Percentiles rank a stretch among this genome's conserved stretches.
Conservation (phyloP, 2,329 filamentous ascomycete genomes). For the Aspergillus latus region DNA sequence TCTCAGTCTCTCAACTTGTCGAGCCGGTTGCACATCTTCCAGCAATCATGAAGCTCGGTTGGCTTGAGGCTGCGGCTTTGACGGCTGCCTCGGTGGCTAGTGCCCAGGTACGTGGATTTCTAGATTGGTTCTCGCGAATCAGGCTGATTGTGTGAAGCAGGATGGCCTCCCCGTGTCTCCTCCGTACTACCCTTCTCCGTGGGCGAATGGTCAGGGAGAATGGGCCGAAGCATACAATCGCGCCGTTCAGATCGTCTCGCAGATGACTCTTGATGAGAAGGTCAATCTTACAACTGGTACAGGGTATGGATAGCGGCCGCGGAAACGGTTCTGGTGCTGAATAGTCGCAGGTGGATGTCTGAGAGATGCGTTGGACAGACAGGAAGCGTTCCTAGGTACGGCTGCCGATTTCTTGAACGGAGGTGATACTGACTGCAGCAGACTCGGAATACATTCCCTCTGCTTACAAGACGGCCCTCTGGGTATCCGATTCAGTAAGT, state of each 20-base stretch:
- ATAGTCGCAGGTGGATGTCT: conserved; percentile 57
- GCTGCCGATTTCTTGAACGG: background rate
- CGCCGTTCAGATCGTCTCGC: conserved; percentile 75
- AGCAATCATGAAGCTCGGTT: conserved; percentile 37
- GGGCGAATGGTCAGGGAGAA: conserved; percentile 70
- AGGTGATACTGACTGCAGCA: conserved; percentile 7
- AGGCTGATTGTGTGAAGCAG: background rate
- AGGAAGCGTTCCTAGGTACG: conserved; percentile 46
- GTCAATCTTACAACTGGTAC: conserved; percentile 92
- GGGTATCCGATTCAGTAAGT: conserved; percentile 67
- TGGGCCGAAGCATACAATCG: conserved; percentile 76
- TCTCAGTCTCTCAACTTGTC: background rate
- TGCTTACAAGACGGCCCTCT: conserved; percentile 86
- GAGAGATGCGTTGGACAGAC: conserved; percentile 76
- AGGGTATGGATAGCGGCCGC: conserved; percentile 57
- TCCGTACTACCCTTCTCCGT: conserved; percentile 82
- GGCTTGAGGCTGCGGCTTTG: conserved; percentile 34
- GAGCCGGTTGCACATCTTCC: background rate
- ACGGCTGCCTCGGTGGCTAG: conserved; percentile 33
- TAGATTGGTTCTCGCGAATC: background rate
- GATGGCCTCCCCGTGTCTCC: conserved; percentile 49
- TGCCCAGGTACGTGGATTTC: conserved; percentile 30
- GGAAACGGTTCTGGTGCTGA: conserved; percentile 4
- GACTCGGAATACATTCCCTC: conserved; percentile 62
- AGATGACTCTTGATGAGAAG: conserved; percentile 82